Evolutionary conservation across 176 grass and related monocot species (phyloP), one percentile per base, ranked within the genome.

Genomic region (Otatea glauca): DNA sequence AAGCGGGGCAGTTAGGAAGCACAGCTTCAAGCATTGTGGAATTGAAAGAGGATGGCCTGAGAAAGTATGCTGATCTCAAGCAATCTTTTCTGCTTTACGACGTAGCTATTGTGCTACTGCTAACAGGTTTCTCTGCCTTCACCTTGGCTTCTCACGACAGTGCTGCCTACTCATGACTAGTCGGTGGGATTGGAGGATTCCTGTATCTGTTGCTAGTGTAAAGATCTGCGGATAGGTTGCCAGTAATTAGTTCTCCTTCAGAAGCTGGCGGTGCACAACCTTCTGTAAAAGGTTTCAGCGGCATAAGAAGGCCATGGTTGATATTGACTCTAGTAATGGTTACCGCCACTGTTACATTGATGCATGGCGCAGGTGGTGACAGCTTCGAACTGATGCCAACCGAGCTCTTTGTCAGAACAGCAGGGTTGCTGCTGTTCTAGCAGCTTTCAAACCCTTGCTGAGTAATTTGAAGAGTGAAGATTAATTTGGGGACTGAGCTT

Each of bases 1-100:
- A 89, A 77, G 83, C 82, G 53, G 75, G 65, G 5, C 74, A 77
- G 63, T 68, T 80, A n/a, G 24, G 69, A 69, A 79, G 67, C 35
- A 56, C 54, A 9, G 39, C 72, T 27, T 66, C 67, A 37, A 79
- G 78, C 7, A 50, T 60, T 44, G 54, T 66, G 61, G 83, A 86
- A 84, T 4, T 83, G 29, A 95, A 88, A 41, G 96, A 93, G 55
- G 88, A 91, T 70, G 88, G 91, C 21, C 82, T 95, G 86, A 92
- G 69, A 67, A 91, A 93, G 63, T 98, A 98, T 54, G 89, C 87
- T 9, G 74, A 98, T 80, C 93, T 98, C 43, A 98, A 98, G 70
- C 89, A 95, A 51, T 95, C 95, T 39, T 72, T 95, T 68, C 80
- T 98, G 74, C 80, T 92, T 60, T 95, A 98, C 9, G 89, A 98